Evolutionary conservation across 2,329 filamentous ascomycete genomes (phyloP), one percentile per base, ranked within the genome.

Genomic region (Macrophomina tecta): DNA sequence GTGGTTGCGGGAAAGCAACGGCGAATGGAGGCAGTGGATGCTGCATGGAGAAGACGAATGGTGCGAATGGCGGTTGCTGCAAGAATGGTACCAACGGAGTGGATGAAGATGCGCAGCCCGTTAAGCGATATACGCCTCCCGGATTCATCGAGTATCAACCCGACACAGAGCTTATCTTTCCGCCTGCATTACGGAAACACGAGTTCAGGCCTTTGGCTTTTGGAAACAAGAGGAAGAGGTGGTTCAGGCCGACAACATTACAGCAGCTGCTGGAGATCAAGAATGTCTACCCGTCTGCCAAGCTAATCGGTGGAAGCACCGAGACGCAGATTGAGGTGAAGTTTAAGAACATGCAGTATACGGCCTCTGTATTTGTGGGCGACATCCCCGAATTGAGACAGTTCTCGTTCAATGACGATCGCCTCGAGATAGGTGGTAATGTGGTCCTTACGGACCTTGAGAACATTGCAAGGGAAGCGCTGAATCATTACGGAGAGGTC

Each of bases 311-410:
- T 60, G 95, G 95, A 69, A 97, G 93, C 76, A 97, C 94, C 2
- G 95, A 99, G 79, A 98, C 94, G 0, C 95, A 98, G 79, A 98
- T 99, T 68, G 95, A 99, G 80, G 91, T 96, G 81, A 97, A 97
- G 80, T 98, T 99, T 86, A 98, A 98, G 82, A 93, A 90, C 0
- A 87, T 97, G 83, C 87, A 93, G 72, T 98, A 98, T 76, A 90
- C 90, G 4, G 89, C 92, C 1, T 97, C 94, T 0, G 91, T 99
- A 0, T 98, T 91, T 71, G 91, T 98, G 9, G 94, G 94, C 11
- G 95, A 99, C 73, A 97, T 99, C 67, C 83, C 92, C 0, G 95
- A 98, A 79, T 82, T 99, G 67, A 86, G 93, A 12, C 90, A 94
- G 71, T 98, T 92, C 75, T 84, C 83, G 4, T 90, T 97, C 76